Conservation (phyloP, 2,329 filamentous ascomycete genomes). For the Pestalotiopsis sp. region DNA sequence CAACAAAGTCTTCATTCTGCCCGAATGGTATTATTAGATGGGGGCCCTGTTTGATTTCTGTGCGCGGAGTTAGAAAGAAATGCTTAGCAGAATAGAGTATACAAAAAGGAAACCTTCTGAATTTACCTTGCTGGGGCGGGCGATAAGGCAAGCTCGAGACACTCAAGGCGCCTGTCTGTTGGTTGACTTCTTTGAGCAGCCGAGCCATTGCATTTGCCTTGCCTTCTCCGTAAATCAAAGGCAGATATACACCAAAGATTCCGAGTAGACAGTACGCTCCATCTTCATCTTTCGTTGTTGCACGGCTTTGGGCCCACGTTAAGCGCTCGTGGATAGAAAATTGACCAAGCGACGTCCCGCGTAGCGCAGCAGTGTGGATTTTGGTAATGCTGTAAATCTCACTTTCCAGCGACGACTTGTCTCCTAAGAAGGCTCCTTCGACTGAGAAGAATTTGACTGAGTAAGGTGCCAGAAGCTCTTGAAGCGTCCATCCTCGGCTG, state of each 20-base stretch:
- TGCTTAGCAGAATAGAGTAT: too few species aligned
- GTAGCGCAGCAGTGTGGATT: background rate
- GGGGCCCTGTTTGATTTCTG: too few species aligned
- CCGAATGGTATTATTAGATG: too few species aligned
- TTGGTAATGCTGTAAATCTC: background rate
- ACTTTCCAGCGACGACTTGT: background rate
- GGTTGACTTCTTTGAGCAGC: too few species aligned
- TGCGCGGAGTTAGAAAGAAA: too few species aligned
- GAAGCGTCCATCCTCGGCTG: background rate
- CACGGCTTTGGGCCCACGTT: background rate
- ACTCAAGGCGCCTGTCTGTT: too few species aligned
- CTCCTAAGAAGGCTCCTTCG: background rate
- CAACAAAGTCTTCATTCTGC: too few species aligned
- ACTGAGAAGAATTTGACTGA: background rate
- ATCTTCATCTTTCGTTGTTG: background rate
- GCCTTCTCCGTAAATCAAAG: background rate
- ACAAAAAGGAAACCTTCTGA: too few species aligned
- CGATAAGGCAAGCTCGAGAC: too few species aligned
- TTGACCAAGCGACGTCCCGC: background rate
- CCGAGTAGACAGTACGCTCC: background rate
- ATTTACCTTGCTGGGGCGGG: too few species aligned
- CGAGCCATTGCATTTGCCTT: background rate
- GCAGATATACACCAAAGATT: background rate
- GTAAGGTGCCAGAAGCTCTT: background rate
- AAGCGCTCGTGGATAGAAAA: background rate